Percentiles rank a stretch among this genome's conserved stretches.
Conservation (phyloP, 768 basidiomycete species). For the Kwoniella pini region DNA sequence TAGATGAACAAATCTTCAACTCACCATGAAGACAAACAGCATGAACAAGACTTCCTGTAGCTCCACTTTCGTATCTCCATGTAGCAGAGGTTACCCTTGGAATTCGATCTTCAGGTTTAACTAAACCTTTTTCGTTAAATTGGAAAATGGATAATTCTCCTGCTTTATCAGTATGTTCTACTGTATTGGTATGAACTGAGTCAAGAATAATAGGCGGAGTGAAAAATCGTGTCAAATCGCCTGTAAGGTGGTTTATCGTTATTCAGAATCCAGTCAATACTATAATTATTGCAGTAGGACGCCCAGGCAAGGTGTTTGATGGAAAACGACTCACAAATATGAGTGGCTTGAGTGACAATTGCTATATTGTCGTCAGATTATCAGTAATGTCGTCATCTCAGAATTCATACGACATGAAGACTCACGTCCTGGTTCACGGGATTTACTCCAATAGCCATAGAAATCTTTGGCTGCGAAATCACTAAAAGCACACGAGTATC, state of each 20-base stretch:
- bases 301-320: background rate
- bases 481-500: background rate
- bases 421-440: constrained; percentile 31
- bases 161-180: constrained; percentile 86
- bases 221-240: constrained; percentile 84
- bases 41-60: constrained; percentile 86
- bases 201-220: constrained; percentile 83
- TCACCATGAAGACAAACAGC: constrained; percentile 79
- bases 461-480: constrained; percentile 14
- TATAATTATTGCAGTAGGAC: background rate
- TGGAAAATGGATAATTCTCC: constrained; percentile 74
- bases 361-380: constrained; percentile 10
- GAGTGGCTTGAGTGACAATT: constrained; percentile 63
- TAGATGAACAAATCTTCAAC: background rate
- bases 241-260: background rate
- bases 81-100: constrained; percentile 87
- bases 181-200: constrained; percentile 64
- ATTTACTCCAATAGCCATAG: constrained; percentile 28
- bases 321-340: constrained; percentile 69
- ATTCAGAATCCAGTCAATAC: background rate
- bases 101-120: constrained; percentile 80
- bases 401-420: background rate
- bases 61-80: constrained; percentile 95
- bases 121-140: constrained; percentile 78
- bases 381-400: background rate